Conservation (phyloP, 441 rosid species). For the Monsonia emarginata region DNA sequence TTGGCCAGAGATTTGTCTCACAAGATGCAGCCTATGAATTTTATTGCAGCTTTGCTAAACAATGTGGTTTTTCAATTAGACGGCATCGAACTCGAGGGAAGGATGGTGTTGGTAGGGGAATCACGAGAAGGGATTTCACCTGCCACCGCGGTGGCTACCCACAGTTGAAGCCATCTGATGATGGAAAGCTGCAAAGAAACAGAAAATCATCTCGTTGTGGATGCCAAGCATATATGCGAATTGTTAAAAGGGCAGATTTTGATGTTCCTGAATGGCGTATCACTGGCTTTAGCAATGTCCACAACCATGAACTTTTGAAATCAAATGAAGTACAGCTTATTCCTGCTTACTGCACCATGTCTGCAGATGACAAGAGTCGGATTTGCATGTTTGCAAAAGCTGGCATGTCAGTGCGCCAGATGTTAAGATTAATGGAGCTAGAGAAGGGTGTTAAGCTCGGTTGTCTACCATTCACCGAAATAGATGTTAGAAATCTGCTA, state of each 20-base stretch:
- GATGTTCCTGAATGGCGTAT: conserved; percentile 59
- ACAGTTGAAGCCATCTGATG: conserved; percentile 43
- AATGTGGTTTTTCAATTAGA: conserved; percentile 57
- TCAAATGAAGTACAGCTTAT: conserved; percentile 31
- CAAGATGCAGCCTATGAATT: conserved; percentile 65
- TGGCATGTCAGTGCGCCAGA: conserved; percentile 62
- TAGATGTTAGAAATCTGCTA: conserved; percentile 50
- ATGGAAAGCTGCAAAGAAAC: conserved; percentile 56
- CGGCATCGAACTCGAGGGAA: conserved; percentile 53
- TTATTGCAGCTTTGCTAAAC: conserved; percentile 56
- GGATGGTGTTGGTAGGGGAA: conserved; percentile 57
- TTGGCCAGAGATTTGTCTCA: conserved; percentile 53
- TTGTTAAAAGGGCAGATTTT: conserved; percentile 52
- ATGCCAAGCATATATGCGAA: conserved; percentile 47
- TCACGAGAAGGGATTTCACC: conserved; percentile 60
- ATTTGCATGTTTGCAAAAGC: conserved; percentile 61
- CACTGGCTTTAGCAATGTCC: conserved; percentile 50
- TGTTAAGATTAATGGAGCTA: conserved; percentile 58
- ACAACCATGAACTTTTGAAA: conserved; percentile 49
- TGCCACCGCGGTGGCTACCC: conserved; percentile 63
- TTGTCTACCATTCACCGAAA: conserved; percentile 52
- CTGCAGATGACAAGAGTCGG: conserved; percentile 44
- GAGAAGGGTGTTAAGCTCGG: conserved; percentile 65
- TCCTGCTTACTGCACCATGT: conserved; percentile 43
- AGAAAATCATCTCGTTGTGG: conserved; percentile 56